Evolutionary conservation across 2,329 filamentous ascomycete genomes (phyloP), one percentile per base, ranked within the genome.

Genomic region (Fusarium veterinarium): DNA sequence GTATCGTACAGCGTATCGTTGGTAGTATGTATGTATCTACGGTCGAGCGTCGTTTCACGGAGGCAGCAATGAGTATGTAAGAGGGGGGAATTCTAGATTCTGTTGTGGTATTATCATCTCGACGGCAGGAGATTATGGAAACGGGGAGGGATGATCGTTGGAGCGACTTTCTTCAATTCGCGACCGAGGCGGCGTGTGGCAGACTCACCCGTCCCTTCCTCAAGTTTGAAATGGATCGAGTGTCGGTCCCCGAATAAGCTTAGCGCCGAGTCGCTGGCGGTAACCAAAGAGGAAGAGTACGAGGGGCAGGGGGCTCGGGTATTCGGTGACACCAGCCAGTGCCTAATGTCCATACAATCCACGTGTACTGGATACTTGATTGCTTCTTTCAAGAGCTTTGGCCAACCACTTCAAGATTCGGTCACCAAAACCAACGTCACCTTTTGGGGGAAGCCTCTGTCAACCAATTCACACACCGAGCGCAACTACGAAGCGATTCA

Each of bases 181-280:
- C 66, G 67, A 72, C 76, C 69, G 63, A 62, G 68, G 70, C 61
- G 59, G 72, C 53, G 61, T 63, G 55, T 35, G 67, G 67, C 64
- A 74, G 67, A 60, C 63, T 64, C 35, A 65, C 30, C 48, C 17
- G 19, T 44, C 56, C 60, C 28, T 46, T 49, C 35, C 37, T 53
- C 42, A 49, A 57, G 60, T 70, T 71, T 67, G 62, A 64, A 68
- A 56, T 57, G 53, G 61, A 67, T 53, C 53, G 25, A 53, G 71
- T 44, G 67, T 83, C 81, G 81, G 81, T 83, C 73, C 76, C 81
- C 75, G 77, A 79, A 78, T 30, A 38, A 73, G 80, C 45, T 79
- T 82, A 82, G 81, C 75, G 69, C 38, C 6, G 16, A 55, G 49
- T 33, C 35, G 51, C 30, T 49, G 63, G 67, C 71, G 75, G 72